These are phyloP conservation scores for Rhizoctonia solani DNA, from an alignment of 1,284 basidiomycete species.

Conservation along the genomic window DNA sequence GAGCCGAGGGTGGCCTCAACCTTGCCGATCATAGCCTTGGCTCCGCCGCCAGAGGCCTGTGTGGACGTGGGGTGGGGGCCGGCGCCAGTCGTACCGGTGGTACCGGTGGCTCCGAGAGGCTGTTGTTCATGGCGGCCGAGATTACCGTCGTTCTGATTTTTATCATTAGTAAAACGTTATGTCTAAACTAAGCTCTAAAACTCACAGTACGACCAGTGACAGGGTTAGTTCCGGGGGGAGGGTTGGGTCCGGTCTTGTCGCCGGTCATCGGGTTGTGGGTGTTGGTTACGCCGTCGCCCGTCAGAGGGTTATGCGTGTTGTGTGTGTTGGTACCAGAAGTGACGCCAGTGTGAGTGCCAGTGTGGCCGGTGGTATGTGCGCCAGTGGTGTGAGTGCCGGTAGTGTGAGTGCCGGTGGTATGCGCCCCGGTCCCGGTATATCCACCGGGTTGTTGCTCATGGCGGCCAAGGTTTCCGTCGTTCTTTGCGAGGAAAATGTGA, in stretches of 20 bases:
- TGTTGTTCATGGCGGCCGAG: conserved; percentile 21
- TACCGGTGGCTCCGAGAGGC: neutral
- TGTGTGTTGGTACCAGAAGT: neutral
- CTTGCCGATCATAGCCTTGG: conserved; percentile 19
- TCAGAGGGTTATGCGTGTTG: conserved; percentile 25
- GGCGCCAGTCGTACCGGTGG: neutral
- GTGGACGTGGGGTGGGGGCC: neutral
- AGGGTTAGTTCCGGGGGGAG: conserved; percentile 20
- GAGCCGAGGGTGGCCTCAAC: conserved; percentile 20
- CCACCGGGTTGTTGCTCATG: conserved; percentile 12
- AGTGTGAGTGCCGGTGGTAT: neutral
- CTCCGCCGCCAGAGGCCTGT: conserved; percentile 1
- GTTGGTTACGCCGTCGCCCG: conserved; percentile 9
- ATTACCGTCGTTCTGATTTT: conserved; percentile 1
- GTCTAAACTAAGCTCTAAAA: neutral
- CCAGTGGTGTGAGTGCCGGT: neutral
- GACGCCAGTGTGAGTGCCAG: neutral
- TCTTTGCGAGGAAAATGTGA: neutral
- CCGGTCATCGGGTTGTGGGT: conserved; percentile 21
- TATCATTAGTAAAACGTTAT: conserved; percentile 7
- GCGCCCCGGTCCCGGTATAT: neutral
- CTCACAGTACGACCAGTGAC: conserved; percentile 15
- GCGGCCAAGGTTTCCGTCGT: conserved; percentile 12
- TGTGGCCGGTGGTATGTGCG: too few relatives aligned
- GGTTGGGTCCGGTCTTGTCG: conserved; percentile 27